Evolutionary conservation across 1,284 basidiomycete species (phyloP), one percentile per base, ranked within the genome.

Genomic region (Mycosarcoma mackinlayi): DNA sequence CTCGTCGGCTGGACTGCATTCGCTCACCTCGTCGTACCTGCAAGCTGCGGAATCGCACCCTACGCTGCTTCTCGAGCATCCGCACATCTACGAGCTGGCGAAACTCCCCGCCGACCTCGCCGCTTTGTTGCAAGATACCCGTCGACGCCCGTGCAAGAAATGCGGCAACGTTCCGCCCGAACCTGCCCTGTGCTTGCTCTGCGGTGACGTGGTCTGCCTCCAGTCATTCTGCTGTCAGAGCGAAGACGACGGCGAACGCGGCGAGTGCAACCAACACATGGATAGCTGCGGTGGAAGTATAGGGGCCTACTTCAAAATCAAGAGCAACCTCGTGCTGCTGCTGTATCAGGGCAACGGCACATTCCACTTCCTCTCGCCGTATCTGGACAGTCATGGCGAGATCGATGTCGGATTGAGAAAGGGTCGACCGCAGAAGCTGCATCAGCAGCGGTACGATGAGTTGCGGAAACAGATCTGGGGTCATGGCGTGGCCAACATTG

Each of bases 211-310:
- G 16, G 89, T 92, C 8, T 98, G 96, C 81, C 88, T 94, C 84
- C 92, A 94, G 80, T 92, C 92, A 70, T 91, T 94, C 76, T 99
- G 95, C 80, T 99, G 95, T 83, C 87, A 87, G 73, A 92, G 94
- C 74, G 78, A 85, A 23, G 90, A 92, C 38, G 83, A 85, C 42
- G 85, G 85, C 38, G 71, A 73, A 25, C 85, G 87, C 51, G 84
- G 87, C 69, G 96, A 99, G 82, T 98, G 95, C 84, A 98, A 98
- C 83, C 88, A 92, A 85, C 96, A 98, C 83, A 91, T 91, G 72
- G 87, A 93, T 86, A 90, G 92, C 92, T 98, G 95, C 75, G 92
- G 92, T 8, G 94, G 93, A 3, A 89, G 89, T 0, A 86, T 93
- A 31, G 96, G 94, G 7, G 84, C 94, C 55, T 98, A 91, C 83